Base-by-base conservation (phyloP, 148 eudicot genomes). In the Silene conica region DNA sequence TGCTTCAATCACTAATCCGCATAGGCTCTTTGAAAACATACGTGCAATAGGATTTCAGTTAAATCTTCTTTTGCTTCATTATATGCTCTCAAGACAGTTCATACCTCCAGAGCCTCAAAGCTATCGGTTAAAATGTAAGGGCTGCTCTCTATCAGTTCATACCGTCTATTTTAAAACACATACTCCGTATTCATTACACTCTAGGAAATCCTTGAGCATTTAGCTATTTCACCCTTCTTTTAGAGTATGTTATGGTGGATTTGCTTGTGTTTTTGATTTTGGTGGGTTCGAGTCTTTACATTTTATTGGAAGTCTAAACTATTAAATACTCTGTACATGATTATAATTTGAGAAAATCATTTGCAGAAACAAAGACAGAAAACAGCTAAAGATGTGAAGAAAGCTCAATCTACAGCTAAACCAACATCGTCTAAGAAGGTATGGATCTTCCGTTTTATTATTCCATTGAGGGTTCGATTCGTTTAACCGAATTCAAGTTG, bases 361-460 rank as follows among this genome's bases (percentile, higher is more conserved):
- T 5, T 80, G 63, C 79, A 76, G 80, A 73, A 81, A 22, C 58
- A 52, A 25, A 77, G 46, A 63, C 55, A 54, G 18, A 76, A 62
- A 69, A 70, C 22, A 50, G 65, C 71, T 67, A 45, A 71, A 72
- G 73, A 54, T 48, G 60, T 23, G 65, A 72, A 72, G 58, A 80
- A 52, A 76, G 25, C 65, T n/a, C 73, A 67, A n/a, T 5, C 68
- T 31, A 54, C 76, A 5, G 34, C 73, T 16, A 21, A 80, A 72
- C 11, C 26, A 68, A 18, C 66, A n/a, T 54, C 41, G 4, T 10
- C 70, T 13, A 74, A 79, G 82, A 74, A 74, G 75, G 78, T 74
- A 79, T 8, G 34, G 12, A 62, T 63, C 67, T 45, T 45, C 6
- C 46, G 14, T 46, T 41, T 43, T 28, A 26, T 28, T 28, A 50